phyloP scores from a whole-genome alignment of 306 rosid genomes.

The Lupinus albus region DNA sequence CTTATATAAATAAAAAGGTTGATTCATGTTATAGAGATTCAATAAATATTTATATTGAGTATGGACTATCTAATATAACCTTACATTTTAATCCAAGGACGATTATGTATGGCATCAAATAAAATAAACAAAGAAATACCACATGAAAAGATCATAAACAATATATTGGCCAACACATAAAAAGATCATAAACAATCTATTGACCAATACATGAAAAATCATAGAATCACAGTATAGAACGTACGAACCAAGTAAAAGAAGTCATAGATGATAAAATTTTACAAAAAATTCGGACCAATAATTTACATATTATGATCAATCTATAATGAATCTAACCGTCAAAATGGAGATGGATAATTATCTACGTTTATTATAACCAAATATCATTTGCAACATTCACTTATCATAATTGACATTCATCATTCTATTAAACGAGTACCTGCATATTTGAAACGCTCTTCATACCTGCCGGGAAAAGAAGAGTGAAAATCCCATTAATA shows the following conservation, averaged over 20 bases:
- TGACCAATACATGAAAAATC: no score
- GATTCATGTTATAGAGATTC: no score
- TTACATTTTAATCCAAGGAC: no score
- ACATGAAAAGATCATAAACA: not conserved
- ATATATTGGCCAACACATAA: conserved; percentile 1
- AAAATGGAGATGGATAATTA: conserved; percentile 36
- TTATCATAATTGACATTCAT: conserved; percentile 46
- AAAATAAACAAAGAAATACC: no score
- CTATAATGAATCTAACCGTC: conserved; percentile 39
- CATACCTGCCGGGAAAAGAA: conserved; percentile 49
- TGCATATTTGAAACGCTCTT: conserved; percentile 45
- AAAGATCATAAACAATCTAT: not conserved
- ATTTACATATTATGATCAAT: conserved; percentile 38
- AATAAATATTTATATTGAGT: no score
- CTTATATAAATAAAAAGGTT: no score
- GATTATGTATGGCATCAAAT: no score
- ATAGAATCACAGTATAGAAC: not conserved
- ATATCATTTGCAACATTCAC: conserved; percentile 39
- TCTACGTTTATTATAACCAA: conserved; percentile 42
- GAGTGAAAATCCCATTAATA: conserved; percentile 22
- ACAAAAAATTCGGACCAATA: conserved; percentile 17
- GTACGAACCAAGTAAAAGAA: not conserved
- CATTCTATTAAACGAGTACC: conserved; percentile 49
- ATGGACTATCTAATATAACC: no score
- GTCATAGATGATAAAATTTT: conserved; percentile 3